phyloP scores from a whole-genome alignment of 106 monocot species.

The Acorus calamus region DNA sequence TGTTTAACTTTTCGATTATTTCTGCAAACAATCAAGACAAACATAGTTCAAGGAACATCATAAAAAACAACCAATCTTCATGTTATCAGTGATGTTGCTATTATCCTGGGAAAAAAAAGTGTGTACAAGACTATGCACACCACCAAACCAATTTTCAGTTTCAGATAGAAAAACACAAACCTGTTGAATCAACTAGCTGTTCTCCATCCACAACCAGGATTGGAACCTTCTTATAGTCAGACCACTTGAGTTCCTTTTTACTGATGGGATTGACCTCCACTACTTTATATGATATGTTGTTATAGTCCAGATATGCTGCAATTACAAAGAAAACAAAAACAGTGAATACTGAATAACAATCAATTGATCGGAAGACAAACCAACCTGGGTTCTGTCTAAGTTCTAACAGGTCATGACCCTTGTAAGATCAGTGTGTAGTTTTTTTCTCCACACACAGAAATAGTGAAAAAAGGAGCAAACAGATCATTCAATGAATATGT shows the following conservation, averaged over 20 bases:
- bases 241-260: constrained; percentile 98
- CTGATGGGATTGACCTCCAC: constrained; percentile 93
- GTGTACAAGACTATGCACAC: not conserved
- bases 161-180: constrained; percentile 20
- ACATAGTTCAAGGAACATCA: no score
- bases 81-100: not conserved
- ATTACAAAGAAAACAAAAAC: not conserved
- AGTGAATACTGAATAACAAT: not conserved
- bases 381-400: no score
- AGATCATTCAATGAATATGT: no score
- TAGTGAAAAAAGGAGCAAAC: no score
- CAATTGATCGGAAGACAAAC: no score
- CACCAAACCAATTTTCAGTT: not conserved
- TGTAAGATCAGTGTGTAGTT: no score
- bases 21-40: constrained; percentile 22
- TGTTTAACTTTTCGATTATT: constrained; percentile 61
- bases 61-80: no score
- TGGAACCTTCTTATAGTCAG: constrained; percentile 93
- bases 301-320: constrained; percentile 85
- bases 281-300: constrained; percentile 88
- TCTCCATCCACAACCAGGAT: constrained; percentile 86
- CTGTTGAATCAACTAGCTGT: constrained; percentile 76
- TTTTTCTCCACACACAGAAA: no score
- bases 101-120: not conserved
- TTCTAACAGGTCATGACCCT: no score